A percentile compares a stretch with the other conserved stretches of the same genome.
These are phyloP conservation scores for Rubroboletus satanas DNA, from an alignment of 768 basidiomycete genomes.

Conservation along the genomic window DNA sequence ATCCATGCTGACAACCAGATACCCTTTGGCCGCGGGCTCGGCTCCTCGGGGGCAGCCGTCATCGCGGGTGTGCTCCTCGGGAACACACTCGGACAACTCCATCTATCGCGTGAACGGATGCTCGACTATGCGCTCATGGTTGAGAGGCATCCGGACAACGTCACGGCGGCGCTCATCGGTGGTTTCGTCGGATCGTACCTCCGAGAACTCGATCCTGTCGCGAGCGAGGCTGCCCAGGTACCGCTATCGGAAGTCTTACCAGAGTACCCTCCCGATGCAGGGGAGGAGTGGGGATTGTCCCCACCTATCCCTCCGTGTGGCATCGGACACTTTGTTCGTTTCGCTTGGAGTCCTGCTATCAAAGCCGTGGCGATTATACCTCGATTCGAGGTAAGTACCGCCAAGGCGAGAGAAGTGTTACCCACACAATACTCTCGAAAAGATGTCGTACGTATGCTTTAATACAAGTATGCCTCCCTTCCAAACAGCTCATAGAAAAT, in stretches of 20 bases:
- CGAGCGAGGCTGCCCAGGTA: conserved; percentile 80
- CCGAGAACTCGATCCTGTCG: conserved; percentile 78
- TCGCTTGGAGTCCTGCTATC: conserved; percentile 80
- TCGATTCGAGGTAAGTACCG: conserved; percentile 92
- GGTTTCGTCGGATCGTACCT: conserved; percentile 98
- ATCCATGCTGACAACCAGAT: conserved; percentile 90
- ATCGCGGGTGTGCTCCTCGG: conserved; percentile 94
- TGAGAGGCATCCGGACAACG: conserved; percentile 98
- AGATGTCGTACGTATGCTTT: conserved; percentile 61
- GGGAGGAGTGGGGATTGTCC: conserved; percentile 83
- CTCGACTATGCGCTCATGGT: conserved; percentile 99
- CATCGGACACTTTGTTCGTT: conserved; percentile 92
- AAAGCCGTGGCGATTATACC: conserved; percentile 94
- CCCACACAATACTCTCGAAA: conserved; percentile 81
- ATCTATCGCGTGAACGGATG: conserved; percentile 64
- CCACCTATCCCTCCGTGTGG: conserved; percentile 86
- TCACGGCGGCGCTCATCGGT: conserved; percentile 94
- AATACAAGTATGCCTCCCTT: not conserved
- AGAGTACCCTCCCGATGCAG: conserved; percentile 91
- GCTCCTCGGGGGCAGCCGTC: conserved; percentile 98
- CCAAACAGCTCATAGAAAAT: not conserved
- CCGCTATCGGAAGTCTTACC: conserved; percentile 95
- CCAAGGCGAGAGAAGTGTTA: conserved; percentile 87
- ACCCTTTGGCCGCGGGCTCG: conserved; percentile 95
- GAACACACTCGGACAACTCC: conserved; percentile 72